Evolutionary conservation across 768 basidiomycete species (phyloP).

Genomic region (Aureoboletus auriporus): DNA sequence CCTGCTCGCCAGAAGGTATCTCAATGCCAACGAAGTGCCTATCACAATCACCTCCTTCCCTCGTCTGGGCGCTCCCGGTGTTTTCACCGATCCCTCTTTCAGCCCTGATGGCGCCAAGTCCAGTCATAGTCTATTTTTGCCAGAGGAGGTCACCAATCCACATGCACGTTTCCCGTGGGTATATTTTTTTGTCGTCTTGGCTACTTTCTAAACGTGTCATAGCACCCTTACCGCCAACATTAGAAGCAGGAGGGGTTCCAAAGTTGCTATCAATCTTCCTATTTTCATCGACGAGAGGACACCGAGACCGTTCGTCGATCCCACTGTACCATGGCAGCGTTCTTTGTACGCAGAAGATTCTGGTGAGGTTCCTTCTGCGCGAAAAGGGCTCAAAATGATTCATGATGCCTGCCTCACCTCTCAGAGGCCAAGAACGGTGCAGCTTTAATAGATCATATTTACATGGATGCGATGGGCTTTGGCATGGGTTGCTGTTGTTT

Average conservation of each 20-base stretch:
- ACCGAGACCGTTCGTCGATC: conserved; percentile 86
- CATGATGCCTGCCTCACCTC: neutral
- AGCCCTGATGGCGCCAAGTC: conserved; percentile 73
- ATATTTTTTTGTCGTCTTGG: conserved; percentile 5
- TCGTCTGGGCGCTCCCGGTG: conserved; percentile 80
- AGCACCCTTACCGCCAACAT: conserved; percentile 99
- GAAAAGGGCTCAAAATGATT: conserved; percentile 7
- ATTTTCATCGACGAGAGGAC: conserved; percentile 87
- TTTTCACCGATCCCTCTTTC: conserved; percentile 89
- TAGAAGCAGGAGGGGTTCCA: conserved; percentile 81
- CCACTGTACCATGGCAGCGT: conserved; percentile 87
- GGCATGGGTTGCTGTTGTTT: conserved; percentile 99
- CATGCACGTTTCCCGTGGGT: conserved; percentile 97
- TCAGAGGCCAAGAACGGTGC: conserved; percentile 88
- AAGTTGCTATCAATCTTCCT: conserved; percentile 94
- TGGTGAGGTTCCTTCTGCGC: conserved; percentile 43
- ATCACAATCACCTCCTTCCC: conserved; percentile 96
- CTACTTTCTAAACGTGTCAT: conserved; percentile 14
- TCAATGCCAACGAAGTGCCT: conserved; percentile 84
- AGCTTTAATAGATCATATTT: conserved; percentile 86
- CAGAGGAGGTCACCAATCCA: conserved; percentile 94
- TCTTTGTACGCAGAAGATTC: conserved; percentile 79
- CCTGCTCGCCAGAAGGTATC: conserved; percentile 73
- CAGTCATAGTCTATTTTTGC: conserved; percentile 91
- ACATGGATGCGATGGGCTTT: conserved; percentile 99